Conservation (phyloP, 306 rosid species). For the Ziziphus jujuba region DNA sequence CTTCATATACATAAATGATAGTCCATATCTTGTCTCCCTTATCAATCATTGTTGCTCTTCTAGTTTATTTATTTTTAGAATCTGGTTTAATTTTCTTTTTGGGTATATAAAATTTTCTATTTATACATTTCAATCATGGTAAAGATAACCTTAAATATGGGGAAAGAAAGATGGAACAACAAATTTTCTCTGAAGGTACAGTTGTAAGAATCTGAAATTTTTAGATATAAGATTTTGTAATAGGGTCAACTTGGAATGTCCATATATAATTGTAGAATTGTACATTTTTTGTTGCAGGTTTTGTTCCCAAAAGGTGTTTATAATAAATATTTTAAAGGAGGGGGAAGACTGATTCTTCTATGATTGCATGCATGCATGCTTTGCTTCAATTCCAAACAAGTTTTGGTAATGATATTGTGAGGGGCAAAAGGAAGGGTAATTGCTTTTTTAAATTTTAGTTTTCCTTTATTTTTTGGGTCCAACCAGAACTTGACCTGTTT, state of each 20-base stretch:
- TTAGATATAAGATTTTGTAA: too few species aligned
- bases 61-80: background rate
- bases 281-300: background rate
- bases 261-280: background rate
- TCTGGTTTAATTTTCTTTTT: background rate
- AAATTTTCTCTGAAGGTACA: background rate
- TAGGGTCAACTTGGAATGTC: conserved; percentile 1
- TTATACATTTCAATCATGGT: too few species aligned
- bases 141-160: background rate
- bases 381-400: background rate
- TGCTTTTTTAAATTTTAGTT: background rate
- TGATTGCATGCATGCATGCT: conserved; percentile 11
- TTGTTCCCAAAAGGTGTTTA: background rate
- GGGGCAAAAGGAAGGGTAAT: too few species aligned
- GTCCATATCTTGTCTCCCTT: conserved; percentile 35
- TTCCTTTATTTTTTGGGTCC: background rate
- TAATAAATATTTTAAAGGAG: background rate
- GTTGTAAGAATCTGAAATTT: background rate
- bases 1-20: conserved; percentile 6
- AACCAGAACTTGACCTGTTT: background rate
- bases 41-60: conserved; percentile 7
- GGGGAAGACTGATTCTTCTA: background rate
- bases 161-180: background rate
- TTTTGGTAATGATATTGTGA: background rate
- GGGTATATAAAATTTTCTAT: background rate